Evolutionary conservation across 208 protist species (phyloP), one percentile per base, ranked within the genome.

Genomic region (Trypanosoma melophagium): DNA sequence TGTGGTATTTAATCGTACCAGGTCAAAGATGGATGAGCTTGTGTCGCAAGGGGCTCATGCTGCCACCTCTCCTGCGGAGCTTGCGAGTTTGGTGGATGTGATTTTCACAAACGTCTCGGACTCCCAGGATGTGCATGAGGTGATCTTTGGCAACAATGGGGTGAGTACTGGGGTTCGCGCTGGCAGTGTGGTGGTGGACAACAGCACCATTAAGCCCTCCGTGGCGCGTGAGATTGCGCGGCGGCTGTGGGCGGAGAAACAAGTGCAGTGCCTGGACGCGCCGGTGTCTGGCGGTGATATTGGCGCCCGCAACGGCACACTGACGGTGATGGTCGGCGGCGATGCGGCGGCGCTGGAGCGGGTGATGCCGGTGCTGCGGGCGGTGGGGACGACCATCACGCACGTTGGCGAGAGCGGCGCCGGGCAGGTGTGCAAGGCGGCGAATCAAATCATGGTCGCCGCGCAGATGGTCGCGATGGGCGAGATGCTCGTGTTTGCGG

Each of bases 311-410:
- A 89, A 98, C 66, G 97, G 86, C 9, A 96, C 87, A 3, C 83
- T 99, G 12, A 94, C 89, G 40, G 97, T 99, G 53, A 98, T 99
- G 93, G 86, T 97, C 17, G 97, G 97, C 54, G 97, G 97, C 31
- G 90, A 97, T 17, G 77, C 77, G 9, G 80, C 60, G 51, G 86
- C 85, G 25, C 72, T 98, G 8, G 74, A 74, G 56, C 56, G 42
- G 50, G 85, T 92, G 49, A 63, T 81, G 76, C 90, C 90, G 14
- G 81, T 97, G 61, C 80, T 97, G 63, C 69, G 76, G 28, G 87
- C 81, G 38, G 84, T 97, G 63, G 92, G 92, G 12, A 96, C 86
- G 69, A 87, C 59, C 44, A 82, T 97, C 56, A 95, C 88, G 21
- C 87, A 92, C 74, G 82, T 97, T 76, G 95, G 95, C 17, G 82